These are phyloP conservation scores for Rubia balearica DNA, from an alignment of 305 asterid genomes.

Conservation along the genomic window DNA sequence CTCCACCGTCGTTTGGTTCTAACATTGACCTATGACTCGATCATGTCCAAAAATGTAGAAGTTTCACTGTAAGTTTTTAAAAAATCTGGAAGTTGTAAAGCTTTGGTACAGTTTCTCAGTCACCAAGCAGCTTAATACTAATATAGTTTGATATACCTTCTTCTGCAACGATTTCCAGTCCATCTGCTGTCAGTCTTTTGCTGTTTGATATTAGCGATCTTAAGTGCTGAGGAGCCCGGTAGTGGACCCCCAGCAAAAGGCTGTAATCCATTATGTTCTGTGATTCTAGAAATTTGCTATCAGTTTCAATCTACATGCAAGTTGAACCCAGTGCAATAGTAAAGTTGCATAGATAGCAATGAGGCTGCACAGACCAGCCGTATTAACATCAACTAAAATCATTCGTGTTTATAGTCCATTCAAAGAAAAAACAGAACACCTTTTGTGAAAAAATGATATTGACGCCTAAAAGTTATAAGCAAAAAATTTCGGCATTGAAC, in stretches of 20 bases:
- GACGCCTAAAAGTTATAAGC: background rate
- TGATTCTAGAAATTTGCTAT: slow-evolving; percentile 86
- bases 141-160: slow-evolving; percentile 45
- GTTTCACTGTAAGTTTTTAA: background rate
- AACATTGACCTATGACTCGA: background rate
- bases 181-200: slow-evolving; percentile 50
- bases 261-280: slow-evolving; percentile 98
- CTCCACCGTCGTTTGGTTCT: slow-evolving; percentile 28
- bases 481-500: background rate
- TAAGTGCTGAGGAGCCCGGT: slow-evolving; percentile 93
- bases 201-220: slow-evolving; percentile 54
- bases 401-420: too few species aligned
- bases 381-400: background rate
- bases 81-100: background rate
- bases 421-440: background rate
- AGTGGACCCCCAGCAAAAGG: slow-evolving; percentile 94
- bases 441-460: background rate
- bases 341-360: slow-evolving; percentile 4
- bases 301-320: slow-evolving; percentile 88
- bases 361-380: background rate
- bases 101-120: background rate
- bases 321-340: slow-evolving; percentile 5
- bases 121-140: background rate
- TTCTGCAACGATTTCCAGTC: slow-evolving; percentile 81
- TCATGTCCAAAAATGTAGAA: background rate